Conservation (phyloP, 805 yeast genomes). For the Sugiyamaella marilandica region DNA sequence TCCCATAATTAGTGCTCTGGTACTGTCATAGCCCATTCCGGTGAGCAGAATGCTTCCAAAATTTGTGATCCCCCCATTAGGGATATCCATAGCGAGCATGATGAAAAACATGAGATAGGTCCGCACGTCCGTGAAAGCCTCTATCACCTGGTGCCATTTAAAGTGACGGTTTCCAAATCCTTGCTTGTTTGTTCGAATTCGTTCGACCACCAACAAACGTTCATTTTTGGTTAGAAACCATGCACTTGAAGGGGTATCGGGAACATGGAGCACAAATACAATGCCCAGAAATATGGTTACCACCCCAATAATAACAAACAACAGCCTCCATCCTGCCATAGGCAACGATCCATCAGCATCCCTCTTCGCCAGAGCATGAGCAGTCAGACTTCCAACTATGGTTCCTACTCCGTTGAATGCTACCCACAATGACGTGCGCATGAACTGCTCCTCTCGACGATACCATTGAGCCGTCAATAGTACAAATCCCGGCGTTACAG, state of each 20-base stretch:
- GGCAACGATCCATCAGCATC: constrained; percentile 16
- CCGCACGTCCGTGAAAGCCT: constrained; percentile 45
- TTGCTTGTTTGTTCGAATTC: constrained; percentile 49
- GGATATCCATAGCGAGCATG: constrained; percentile 38
- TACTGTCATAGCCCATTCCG: constrained; percentile 24
- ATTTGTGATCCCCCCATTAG: constrained; percentile 51
- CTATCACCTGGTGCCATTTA: constrained; percentile 49
- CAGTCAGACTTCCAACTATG: constrained; percentile 44
- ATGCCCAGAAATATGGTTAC: constrained; percentile 41
- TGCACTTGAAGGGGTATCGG: constrained; percentile 48
- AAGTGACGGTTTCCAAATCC: constrained; percentile 54
- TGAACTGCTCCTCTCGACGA: constrained; percentile 39
- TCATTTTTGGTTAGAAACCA: constrained; percentile 44
- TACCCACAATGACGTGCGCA: constrained; percentile 41
- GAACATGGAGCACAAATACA: constrained; percentile 28
- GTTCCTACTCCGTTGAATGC: constrained; percentile 42
- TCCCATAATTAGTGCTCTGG: constrained; percentile 33
- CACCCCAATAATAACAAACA: constrained; percentile 53
- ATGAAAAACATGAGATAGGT: constrained; percentile 44
- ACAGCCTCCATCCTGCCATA: constrained; percentile 46
- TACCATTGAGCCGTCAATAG: constrained; percentile 58
- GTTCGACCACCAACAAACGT: constrained; percentile 43
- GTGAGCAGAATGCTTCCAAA: constrained; percentile 43
- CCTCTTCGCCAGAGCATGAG: constrained; percentile 40
- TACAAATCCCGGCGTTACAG: constrained; percentile 56